phyloP scores from a whole-genome alignment of 2,329 filamentous ascomycete species.

The Apiospora phragmitis region DNA sequence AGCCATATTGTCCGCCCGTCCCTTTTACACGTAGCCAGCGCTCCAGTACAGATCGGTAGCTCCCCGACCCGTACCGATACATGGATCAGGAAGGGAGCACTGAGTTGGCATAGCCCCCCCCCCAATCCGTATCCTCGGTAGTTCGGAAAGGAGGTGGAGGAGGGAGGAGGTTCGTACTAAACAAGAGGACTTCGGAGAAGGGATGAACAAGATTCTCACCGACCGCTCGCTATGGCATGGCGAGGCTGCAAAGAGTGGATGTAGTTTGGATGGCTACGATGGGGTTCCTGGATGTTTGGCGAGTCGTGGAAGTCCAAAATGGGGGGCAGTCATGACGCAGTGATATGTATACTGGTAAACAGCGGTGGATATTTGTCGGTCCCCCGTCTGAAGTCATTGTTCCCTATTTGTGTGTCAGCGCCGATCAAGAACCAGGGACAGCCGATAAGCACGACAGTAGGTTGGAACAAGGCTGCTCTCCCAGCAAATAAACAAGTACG shows the following conservation, averaged over 20 bases:
- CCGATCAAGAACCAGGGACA: background rate
- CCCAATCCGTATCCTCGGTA: background rate
- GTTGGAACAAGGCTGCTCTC: background rate
- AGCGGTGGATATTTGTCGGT: background rate
- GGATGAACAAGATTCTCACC: background rate
- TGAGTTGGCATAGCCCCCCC: background rate
- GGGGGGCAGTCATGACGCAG: background rate
- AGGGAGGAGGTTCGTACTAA: background rate
- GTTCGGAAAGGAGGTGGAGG: background rate
- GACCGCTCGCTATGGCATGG: background rate
- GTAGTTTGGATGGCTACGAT: background rate
- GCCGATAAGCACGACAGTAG: background rate
- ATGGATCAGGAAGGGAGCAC: background rate
- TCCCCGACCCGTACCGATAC: background rate
- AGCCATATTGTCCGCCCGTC: constrained; percentile 63
- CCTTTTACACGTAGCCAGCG: constrained; percentile 83
- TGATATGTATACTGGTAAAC: background rate
- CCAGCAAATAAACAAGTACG: background rate
- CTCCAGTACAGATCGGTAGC: background rate
- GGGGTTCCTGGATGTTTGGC: background rate
- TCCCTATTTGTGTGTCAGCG: background rate
- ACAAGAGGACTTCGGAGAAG: background rate
- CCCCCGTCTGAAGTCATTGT: background rate
- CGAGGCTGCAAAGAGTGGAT: background rate
- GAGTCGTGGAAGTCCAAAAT: background rate